Evolutionary conservation across 179 eudicot genomes (phyloP).

Genomic region (Monotropa hypopitys): DNA sequence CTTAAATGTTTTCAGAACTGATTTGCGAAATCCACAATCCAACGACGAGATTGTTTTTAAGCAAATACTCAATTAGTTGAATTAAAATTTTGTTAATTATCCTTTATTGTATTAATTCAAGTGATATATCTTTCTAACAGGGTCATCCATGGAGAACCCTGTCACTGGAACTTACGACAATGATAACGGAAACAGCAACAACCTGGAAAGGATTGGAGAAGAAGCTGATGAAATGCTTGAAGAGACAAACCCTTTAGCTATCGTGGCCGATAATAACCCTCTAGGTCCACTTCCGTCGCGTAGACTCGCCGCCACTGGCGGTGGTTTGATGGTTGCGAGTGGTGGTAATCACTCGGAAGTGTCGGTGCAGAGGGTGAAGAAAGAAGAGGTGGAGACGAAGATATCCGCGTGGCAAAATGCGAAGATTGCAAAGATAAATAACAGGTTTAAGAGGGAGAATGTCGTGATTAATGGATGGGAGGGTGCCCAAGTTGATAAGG

Average conservation of each 20-base stretch:
- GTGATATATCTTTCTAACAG: conserved; percentile 15
- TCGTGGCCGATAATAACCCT: conserved; percentile 52
- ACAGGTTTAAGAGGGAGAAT: conserved; percentile 76
- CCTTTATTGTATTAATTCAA: not conserved
- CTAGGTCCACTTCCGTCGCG: conserved; percentile 27
- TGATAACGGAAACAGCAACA: conserved; percentile 1
- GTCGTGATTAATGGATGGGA: conserved; percentile 78
- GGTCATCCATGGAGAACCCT: conserved; percentile 25
- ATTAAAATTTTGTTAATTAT: not conserved
- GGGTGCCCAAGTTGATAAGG: conserved; percentile 62
- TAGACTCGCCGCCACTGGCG: not conserved
- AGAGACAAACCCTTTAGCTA: conserved; percentile 67
- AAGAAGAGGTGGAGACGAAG: conserved; percentile 85
- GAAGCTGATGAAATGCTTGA: conserved; percentile 31
- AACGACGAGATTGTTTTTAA: no score
- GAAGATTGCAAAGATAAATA: conserved; percentile 77
- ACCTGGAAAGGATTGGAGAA: conserved; percentile 52
- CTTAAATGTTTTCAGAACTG: no score
- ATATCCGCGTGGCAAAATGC: conserved; percentile 85
- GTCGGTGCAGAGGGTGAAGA: conserved; percentile 59
- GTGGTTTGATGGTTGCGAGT: not conserved
- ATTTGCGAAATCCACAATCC: no score
- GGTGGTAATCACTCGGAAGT: conserved; percentile 15
- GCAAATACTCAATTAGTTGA: no score
- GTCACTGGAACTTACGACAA: conserved; percentile 2